Evolutionary conservation across 495 filamentous ascomycete genomes (phyloP).

Genomic region (Copromyces sp.): DNA sequence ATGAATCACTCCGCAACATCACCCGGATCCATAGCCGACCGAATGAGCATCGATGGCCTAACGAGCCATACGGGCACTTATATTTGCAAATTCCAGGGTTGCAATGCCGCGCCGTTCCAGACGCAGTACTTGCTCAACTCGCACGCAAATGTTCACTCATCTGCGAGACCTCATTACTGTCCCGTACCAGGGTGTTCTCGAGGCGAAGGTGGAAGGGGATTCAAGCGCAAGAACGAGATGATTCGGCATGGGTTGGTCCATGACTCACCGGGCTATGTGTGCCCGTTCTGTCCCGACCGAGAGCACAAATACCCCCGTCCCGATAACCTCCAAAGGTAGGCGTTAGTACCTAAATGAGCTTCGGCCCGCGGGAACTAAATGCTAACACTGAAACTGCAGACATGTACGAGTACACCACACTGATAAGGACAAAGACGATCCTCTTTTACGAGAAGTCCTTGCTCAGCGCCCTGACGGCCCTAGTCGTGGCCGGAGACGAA

Average conservation of each 20-base stretch:
- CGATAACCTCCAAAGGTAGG: slow-evolving; percentile 92
- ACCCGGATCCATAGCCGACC: slow-evolving; percentile 31
- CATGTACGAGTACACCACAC: slow-evolving; percentile 83
- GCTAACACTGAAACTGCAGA: slow-evolving; percentile 31
- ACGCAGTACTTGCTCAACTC: slow-evolving; percentile 77
- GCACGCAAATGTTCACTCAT: slow-evolving; percentile 95
- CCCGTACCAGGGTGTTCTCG: slow-evolving; percentile 70
- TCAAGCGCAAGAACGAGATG: slow-evolving; percentile 99
- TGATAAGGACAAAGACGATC: slow-evolving; percentile 81
- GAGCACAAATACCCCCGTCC: slow-evolving; percentile 96
- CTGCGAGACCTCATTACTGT: slow-evolving; percentile 84
- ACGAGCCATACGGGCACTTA: slow-evolving; percentile 26
- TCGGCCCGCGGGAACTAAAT: not conserved
- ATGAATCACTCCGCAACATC: slow-evolving; percentile 14
- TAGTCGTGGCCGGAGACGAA: slow-evolving; percentile 68
- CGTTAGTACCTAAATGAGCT: not conserved
- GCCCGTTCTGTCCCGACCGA: slow-evolving; percentile 89
- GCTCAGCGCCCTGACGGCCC: slow-evolving; percentile 78
- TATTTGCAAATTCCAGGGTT: slow-evolving; percentile 39
- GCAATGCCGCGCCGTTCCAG: slow-evolving; percentile 78
- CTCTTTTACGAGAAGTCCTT: slow-evolving; percentile 65
- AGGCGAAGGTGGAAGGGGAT: slow-evolving; percentile 78
- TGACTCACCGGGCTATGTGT: slow-evolving; percentile 90
- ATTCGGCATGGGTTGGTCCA: slow-evolving; percentile 94
- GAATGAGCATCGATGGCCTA: slow-evolving; percentile 42